Percentiles rank a stretch among this genome's conserved stretches.
Conservation (phyloP, 495 filamentous ascomycete species). For the Entonaema liquescens region DNA sequence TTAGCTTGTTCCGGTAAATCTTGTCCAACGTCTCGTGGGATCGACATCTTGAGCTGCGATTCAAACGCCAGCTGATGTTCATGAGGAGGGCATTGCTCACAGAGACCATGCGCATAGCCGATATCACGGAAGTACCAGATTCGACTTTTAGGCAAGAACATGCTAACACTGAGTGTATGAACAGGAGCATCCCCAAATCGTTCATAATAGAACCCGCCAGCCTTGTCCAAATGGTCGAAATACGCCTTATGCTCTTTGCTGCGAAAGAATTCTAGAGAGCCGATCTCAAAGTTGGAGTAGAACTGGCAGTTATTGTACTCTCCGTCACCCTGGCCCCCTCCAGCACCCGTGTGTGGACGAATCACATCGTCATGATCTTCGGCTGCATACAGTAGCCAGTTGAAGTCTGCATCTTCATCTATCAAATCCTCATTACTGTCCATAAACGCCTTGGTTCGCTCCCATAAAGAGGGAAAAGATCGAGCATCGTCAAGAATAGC, state of each 20-base stretch:
- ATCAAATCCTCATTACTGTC: constrained; percentile 56
- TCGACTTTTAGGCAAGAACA: constrained; percentile 58
- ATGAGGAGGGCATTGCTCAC: constrained; percentile 51
- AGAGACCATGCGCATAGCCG: constrained; percentile 63
- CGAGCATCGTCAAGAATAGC: constrained; percentile 62
- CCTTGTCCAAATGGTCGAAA: constrained; percentile 65
- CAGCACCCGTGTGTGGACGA: constrained; percentile 19
- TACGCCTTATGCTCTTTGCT: constrained; percentile 63
- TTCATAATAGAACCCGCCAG: constrained; percentile 70
- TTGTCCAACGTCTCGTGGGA: constrained; percentile 11
- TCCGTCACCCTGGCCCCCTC: constrained; percentile 22
- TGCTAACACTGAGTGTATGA: constrained; percentile 62
- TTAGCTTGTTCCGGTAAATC: constrained; percentile 1
- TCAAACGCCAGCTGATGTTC: constrained; percentile 20
- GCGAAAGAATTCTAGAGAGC: constrained; percentile 68
- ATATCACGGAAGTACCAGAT: constrained; percentile 64
- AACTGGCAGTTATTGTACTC: constrained; percentile 64
- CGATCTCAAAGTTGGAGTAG: constrained; percentile 72
- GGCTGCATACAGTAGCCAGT: constrained; percentile 56
- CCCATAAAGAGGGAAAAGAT: constrained; percentile 61
- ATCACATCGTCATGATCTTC: constrained; percentile 21
- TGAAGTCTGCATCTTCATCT: constrained; percentile 59
- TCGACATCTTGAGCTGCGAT: constrained; percentile 7
- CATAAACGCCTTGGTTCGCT: constrained; percentile 55
- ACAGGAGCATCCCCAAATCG: constrained; percentile 73